Percentiles rank a stretch among this genome's conserved stretches.
Conservation (phyloP, 2,329 filamentous ascomycete species). For the Triangularia verruculosa region DNA sequence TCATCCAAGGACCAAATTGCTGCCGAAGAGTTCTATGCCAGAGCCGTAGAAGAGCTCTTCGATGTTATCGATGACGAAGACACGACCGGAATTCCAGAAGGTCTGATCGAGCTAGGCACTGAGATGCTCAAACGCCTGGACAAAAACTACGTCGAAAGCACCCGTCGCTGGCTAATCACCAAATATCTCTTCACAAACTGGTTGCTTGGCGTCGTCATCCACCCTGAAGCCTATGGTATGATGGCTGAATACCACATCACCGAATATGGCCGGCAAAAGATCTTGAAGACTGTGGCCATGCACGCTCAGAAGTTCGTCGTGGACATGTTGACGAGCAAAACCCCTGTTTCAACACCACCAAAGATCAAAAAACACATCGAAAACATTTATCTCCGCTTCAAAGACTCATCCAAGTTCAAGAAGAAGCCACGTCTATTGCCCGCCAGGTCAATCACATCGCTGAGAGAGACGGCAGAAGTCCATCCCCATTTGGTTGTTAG, state of each 20-base stretch:
- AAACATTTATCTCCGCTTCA: conserved; percentile 65
- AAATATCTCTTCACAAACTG: conserved; percentile 93
- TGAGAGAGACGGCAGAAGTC: conserved; percentile 73
- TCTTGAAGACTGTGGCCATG: conserved; percentile 74
- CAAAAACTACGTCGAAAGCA: conserved; percentile 67
- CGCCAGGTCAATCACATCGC: conserved; percentile 67
- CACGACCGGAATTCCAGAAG: conserved; percentile 79
- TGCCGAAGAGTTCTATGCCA: conserved; percentile 84
- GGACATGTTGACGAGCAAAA: conserved; percentile 69
- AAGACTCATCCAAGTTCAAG: conserved; percentile 47
- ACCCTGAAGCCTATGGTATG: conserved; percentile 77
- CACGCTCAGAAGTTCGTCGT: conserved; percentile 76
- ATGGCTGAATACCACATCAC: conserved; percentile 91
- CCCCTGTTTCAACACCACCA: conserved; percentile 60
- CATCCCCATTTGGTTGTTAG: conserved; percentile 78
- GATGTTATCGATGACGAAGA: conserved; percentile 82
- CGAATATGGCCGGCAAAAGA: conserved; percentile 82
- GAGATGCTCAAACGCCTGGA: conserved; percentile 78
- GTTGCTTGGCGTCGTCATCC: conserved; percentile 76
- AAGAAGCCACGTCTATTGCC: conserved; percentile 60
- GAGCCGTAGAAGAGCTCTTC: conserved; percentile 77
- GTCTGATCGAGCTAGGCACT: conserved; percentile 78
- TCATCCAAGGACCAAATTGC: conserved; percentile 76
- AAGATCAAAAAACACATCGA: conserved; percentile 68
- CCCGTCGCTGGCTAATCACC: conserved; percentile 79